Percentiles rank a stretch among this genome's conserved stretches.
Evolutionary conservation across 2,329 filamentous ascomycete genomes (phyloP).

Genomic region (Rhinocladiella mackenziei): DNA sequence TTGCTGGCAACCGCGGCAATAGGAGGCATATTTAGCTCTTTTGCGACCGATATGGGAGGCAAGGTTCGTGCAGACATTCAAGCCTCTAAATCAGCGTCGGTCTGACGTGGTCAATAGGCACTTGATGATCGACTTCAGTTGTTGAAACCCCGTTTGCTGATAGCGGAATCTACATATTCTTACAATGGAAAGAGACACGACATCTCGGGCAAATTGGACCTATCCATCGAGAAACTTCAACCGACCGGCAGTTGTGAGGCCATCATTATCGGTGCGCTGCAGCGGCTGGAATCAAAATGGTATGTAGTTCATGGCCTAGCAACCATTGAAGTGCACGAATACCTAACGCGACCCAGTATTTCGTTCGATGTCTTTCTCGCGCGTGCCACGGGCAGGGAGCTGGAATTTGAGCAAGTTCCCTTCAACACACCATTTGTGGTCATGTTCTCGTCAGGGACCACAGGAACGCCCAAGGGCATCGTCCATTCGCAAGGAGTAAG

Average conservation of each 20-base stretch:
- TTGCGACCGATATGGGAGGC: constrained; percentile 42
- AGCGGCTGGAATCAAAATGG: too few relatives aligned
- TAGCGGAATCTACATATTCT: constrained; percentile 72
- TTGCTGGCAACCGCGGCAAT: constrained; percentile 42
- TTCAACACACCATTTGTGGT: constrained; percentile 70
- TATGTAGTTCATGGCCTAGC: too few relatives aligned
- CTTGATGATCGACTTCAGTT: constrained; percentile 62
- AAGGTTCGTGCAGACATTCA: too few relatives aligned
- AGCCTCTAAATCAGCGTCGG: too few relatives aligned
- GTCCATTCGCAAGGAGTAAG: constrained; percentile 58
- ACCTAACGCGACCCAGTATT: constrained; percentile 33
- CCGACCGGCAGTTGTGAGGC: constrained; percentile 50
- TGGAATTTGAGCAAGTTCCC: constrained; percentile 55
- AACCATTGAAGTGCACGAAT: too few relatives aligned
- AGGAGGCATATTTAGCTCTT: constrained; percentile 44
- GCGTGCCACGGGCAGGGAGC: background rate
- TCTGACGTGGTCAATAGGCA: constrained; percentile 31
- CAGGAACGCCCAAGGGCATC: constrained; percentile 66
- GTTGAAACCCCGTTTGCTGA: constrained; percentile 70
- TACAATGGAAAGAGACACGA: constrained; percentile 75
- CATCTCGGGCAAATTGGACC: constrained; percentile 66
- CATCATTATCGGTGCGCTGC: too few relatives aligned
- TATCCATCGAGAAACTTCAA: too few relatives aligned
- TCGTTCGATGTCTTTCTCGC: constrained; percentile 38
- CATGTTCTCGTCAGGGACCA: constrained; percentile 41